Conservation (phyloP, 192 early-diverging fungal species). For the Coemansia sp. region DNA sequence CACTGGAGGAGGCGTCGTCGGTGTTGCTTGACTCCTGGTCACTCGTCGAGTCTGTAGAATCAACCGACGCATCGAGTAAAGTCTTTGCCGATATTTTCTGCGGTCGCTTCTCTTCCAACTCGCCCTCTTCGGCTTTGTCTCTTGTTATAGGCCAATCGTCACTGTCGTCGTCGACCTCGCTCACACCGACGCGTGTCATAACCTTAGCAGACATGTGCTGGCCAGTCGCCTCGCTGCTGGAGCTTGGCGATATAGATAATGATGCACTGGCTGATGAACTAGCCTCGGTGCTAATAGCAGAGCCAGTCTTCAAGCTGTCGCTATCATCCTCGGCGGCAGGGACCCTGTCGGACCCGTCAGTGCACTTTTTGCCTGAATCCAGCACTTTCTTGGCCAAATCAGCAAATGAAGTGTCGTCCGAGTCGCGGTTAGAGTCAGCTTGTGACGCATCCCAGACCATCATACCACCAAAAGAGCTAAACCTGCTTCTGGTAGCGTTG, state of each 20-base stretch:
- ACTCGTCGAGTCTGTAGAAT: not conserved
- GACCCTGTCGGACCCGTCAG: slow-evolving; percentile 19
- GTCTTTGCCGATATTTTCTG: slow-evolving; percentile 5
- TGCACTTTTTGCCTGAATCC: slow-evolving; percentile 34
- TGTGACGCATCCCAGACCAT: slow-evolving; percentile 77
- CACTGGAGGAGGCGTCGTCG: slow-evolving; percentile 2
- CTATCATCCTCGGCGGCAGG: not conserved
- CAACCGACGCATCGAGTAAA: not conserved
- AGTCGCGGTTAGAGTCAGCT: slow-evolving; percentile 51
- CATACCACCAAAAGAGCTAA: slow-evolving; percentile 65
- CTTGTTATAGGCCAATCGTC: not conserved
- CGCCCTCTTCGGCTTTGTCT: not conserved
- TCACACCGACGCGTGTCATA: slow-evolving; percentile 11
- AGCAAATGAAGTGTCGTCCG: slow-evolving; percentile 17
- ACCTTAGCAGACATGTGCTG: slow-evolving; percentile 8
- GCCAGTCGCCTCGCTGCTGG: not conserved
- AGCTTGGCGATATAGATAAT: not conserved
- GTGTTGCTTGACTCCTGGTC: slow-evolving; percentile 3
- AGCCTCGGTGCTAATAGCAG: not conserved
- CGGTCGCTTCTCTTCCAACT: slow-evolving; percentile 9
- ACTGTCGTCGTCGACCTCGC: slow-evolving; percentile 14
- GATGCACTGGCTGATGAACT: not conserved
- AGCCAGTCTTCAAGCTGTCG: not conserved
- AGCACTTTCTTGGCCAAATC: slow-evolving; percentile 27
- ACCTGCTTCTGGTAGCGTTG: slow-evolving; percentile 50